Percentiles rank a stretch among this genome's conserved stretches.
Evolutionary conservation across 2,329 filamentous ascomycete species (phyloP).

Genomic region (Falciphora oryzae): DNA sequence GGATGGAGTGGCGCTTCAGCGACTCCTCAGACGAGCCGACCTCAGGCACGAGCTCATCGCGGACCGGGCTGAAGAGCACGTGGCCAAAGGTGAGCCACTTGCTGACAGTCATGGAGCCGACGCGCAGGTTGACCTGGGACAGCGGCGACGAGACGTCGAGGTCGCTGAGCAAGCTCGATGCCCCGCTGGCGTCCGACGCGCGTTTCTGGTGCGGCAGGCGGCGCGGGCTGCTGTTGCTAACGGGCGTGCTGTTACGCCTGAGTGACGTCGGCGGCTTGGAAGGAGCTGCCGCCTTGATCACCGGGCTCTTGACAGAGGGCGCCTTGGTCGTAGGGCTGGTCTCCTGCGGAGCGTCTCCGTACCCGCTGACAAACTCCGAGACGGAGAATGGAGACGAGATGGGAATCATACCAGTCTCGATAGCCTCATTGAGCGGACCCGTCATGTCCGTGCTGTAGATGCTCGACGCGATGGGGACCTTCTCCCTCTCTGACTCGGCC

Average conservation of each 20-base stretch:
- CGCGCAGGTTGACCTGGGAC: constrained; percentile 68
- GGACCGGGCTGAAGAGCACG: constrained; percentile 73
- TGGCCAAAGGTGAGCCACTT: constrained; percentile 85
- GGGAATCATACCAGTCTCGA: constrained; percentile 36
- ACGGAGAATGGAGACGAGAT: constrained; percentile 35
- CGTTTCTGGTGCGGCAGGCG: constrained; percentile 17
- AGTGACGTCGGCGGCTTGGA: neutral
- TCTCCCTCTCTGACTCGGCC: constrained; percentile 21
- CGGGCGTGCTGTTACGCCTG: constrained; percentile 20
- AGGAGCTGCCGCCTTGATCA: neutral
- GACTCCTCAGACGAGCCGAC: constrained; percentile 26
- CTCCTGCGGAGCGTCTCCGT: constrained; percentile 30
- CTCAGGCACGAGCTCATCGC: constrained; percentile 59
- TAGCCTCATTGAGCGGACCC: constrained; percentile 43
- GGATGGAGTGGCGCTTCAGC: constrained; percentile 56
- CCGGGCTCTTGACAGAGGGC: constrained; percentile 13
- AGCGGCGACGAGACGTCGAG: constrained; percentile 57
- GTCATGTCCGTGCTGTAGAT: constrained; percentile 51
- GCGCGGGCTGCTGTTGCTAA: constrained; percentile 18
- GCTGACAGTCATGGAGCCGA: constrained; percentile 78
- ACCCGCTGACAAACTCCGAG: constrained; percentile 35
- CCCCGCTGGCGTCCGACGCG: constrained; percentile 35
- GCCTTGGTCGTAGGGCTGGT: constrained; percentile 10
- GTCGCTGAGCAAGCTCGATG: constrained; percentile 43
- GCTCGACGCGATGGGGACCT: constrained; percentile 39